Percentiles rank a stretch among this genome's conserved stretches.
These are phyloP conservation scores for Angomonas ambiguus DNA, from an alignment of 208 protist species.

Conservation along the genomic window DNA sequence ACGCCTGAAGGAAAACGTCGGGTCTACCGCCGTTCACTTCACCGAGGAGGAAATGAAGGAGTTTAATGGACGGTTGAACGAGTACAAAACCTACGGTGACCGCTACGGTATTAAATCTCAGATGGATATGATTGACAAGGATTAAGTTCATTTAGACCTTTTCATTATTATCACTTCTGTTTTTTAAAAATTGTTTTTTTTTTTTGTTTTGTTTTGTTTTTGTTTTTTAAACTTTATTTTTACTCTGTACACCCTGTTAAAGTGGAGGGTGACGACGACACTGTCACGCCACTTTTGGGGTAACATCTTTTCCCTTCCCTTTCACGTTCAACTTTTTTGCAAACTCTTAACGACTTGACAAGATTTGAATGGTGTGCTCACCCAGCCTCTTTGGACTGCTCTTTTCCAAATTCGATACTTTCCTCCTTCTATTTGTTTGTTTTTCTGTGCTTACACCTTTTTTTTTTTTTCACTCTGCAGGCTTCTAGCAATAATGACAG, in stretches of 20 bases:
- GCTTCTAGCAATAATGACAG: not conserved
- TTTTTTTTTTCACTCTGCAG: not conserved
- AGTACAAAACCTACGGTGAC: conserved; percentile 13
- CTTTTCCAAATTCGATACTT: not conserved
- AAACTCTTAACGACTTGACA: too few species aligned
- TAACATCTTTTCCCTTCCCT: too few species aligned
- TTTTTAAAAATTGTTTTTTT: too few species aligned
- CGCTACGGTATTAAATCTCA: conserved; percentile 10
- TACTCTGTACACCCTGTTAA: too few species aligned
- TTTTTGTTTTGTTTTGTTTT: not conserved
- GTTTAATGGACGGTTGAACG: conserved; percentile 14
- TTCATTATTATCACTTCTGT: not conserved
- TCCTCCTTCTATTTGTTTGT: conserved; percentile 2
- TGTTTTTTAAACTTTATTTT: not conserved
- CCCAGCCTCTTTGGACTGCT: too few species aligned
- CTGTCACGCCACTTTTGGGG: not conserved
- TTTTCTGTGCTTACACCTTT: conserved; percentile 1
- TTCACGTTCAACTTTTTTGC: too few species aligned
- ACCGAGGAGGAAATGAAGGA: conserved; percentile 17
- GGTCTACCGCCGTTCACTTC: conserved; percentile 9
- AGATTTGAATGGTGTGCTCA: too few species aligned
- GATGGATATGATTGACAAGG: conserved; percentile 15
- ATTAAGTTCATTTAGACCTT: not conserved
- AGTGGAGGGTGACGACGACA: not conserved
- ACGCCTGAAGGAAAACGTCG: conserved; percentile 24